phyloP scores from a whole-genome alignment of 2,329 filamentous ascomycete species.

The Sporothrix dimorphospora region DNA sequence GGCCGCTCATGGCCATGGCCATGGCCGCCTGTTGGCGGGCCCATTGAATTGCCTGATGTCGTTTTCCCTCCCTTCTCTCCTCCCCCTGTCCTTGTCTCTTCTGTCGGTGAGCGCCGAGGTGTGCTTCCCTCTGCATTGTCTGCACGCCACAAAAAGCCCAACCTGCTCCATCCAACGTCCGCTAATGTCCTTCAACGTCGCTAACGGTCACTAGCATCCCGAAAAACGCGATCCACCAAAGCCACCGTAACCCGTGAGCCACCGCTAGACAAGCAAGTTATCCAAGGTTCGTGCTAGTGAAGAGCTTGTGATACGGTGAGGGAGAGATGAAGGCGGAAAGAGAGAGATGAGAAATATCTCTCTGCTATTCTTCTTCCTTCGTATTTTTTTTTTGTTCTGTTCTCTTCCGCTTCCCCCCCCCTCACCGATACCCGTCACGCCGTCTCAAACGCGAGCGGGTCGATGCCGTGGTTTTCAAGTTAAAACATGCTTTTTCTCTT shows the following conservation, averaged over 20 bases:
- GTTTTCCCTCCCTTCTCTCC: not conserved
- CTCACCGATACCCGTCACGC: too few relatives aligned
- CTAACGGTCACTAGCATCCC: conserved; percentile 2
- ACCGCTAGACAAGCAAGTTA: conserved; percentile 1
- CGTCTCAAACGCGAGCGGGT: too few relatives aligned
- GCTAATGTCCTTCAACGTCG: not conserved
- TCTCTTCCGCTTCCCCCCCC: not conserved
- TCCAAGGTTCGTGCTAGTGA: not conserved
- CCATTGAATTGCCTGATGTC: not conserved
- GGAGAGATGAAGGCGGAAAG: not conserved
- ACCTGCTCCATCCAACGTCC: conserved; percentile 5
- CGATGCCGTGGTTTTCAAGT: too few relatives aligned
- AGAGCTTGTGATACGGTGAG: not conserved
- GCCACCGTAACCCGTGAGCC: not conserved
- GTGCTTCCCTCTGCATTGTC: not conserved
- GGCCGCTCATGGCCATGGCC: not conserved
- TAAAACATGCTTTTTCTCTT: too few relatives aligned
- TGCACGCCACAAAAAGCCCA: not conserved
- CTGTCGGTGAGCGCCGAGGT: conserved; percentile 16
- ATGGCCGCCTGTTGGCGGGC: not conserved
- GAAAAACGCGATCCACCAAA: not conserved
- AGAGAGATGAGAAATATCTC: not conserved
- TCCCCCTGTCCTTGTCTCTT: not conserved
- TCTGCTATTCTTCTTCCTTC: too few relatives aligned
- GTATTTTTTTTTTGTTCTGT: not conserved